Percentiles rank a stretch among this genome's conserved stretches.
Conservation (phyloP, 208 protist species). For the Wallacemonas sp. region DNA sequence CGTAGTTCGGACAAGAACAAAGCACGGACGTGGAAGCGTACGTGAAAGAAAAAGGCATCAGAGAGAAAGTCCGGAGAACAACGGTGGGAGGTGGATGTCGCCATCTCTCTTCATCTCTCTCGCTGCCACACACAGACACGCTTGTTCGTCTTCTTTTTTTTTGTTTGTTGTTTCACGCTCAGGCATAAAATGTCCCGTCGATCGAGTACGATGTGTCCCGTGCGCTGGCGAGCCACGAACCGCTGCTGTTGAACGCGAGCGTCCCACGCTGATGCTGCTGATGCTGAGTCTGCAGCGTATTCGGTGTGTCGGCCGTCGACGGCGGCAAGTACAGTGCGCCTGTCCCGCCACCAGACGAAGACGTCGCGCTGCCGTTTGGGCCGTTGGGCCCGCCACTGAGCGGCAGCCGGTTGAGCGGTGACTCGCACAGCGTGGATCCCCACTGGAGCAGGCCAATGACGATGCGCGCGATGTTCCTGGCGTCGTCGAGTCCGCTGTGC, state of each 20-base stretch:
- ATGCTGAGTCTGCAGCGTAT: not conserved
- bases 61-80: no score
- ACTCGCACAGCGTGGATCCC: constrained; percentile 75
- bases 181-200: constrained; percentile 15
- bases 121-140: no score
- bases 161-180: not conserved
- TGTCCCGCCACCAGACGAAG: no score
- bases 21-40: no score
- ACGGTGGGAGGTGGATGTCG: no score
- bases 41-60: no score
- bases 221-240: not conserved
- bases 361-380: not conserved
- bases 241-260: constrained; percentile 11
- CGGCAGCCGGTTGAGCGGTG: constrained; percentile 52
- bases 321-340: constrained; percentile 34
- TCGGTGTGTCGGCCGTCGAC: constrained; percentile 18
- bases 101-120: no score
- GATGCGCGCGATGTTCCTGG: constrained; percentile 85
- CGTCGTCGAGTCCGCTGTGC: constrained; percentile 88
- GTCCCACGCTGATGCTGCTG: not conserved
- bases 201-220: constrained; percentile 15
- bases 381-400: constrained; percentile 7
- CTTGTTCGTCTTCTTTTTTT: constrained; percentile 12
- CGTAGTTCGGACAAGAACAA: no score
- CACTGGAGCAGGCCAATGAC: constrained; percentile 80